Evolutionary conservation across 1,139 yeast species (phyloP), one percentile per base, ranked within the genome.

Genomic region (Saccharomyces hybrid): DNA sequence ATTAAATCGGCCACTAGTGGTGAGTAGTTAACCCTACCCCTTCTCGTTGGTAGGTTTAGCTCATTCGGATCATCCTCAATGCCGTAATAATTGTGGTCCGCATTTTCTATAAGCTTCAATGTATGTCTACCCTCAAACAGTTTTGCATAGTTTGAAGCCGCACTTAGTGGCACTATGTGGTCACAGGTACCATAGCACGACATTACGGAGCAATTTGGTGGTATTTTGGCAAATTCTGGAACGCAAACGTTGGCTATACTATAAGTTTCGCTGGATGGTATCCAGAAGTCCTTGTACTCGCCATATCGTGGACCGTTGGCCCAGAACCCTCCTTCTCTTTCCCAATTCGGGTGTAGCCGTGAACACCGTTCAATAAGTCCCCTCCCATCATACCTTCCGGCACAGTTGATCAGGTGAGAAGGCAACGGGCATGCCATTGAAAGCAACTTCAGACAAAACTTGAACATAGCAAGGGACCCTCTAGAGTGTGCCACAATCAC

Each of bases 11-110:
- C 78, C 1, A 86, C 91, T 26, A 73, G 68, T 49, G 70, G 75
- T 62, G 83, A 84, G 68, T 80, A 86, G 64, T 86, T 86, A 51
- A 81, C 79, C 19, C 75, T 73, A 3, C 76, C 76, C 29, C 72
- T 71, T 16, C 70, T 70, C 29, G 80, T 55, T 0, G 88, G 88
- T 29, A 75, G 64, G 1, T 68, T 61, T 0, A 77, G 77, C 5
- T 65, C 73, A 25, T 71, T 70, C 9, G 65, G 66, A 56, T 74
- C 75, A 19, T 65, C 68, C 2, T 65, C 64, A 1, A 66, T 63
- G 0, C 95, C 93, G 64, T 78, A 84, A 64, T 79, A 90, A 64
- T 88, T 87, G 69, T 91, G 97, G 66, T 89, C 93, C 0, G 96
- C 96, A 49, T 75, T 76, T 0, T 80, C 78, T 8, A 91, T 73